A percentile compares a stretch with the other conserved stretches of the same genome.
Conservation (phyloP, 176 grass and related monocot species). For the Triticum urartu region DNA sequence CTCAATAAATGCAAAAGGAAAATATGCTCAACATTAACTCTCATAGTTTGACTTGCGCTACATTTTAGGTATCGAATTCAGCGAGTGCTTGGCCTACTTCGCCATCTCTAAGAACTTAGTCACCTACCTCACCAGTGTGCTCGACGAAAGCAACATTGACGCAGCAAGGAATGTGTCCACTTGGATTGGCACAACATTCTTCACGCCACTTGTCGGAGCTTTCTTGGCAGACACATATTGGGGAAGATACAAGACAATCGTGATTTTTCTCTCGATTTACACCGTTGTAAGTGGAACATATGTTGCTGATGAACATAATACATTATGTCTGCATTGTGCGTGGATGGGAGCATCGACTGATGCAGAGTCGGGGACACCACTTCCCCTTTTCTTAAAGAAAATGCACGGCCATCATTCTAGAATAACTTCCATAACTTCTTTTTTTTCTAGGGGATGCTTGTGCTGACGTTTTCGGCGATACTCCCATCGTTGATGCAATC, state of each 20-base stretch:
- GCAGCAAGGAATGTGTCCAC: constrained; percentile 60
- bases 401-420: no score
- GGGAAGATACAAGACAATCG: constrained; percentile 56
- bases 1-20: background rate
- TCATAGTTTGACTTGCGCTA: background rate
- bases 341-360: background rate
- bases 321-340: background rate
- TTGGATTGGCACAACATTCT: constrained; percentile 65
- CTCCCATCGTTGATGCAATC: background rate
- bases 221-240: constrained; percentile 77
- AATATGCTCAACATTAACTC: background rate
- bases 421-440: no score
- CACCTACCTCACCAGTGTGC: constrained; percentile 53
- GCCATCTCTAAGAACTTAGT: constrained; percentile 62
- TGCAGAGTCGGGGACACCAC: background rate
- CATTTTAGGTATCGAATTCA: constrained; percentile 48
- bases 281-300: constrained; percentile 32
- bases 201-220: constrained; percentile 57
- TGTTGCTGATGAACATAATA: background rate
- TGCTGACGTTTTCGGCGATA: constrained; percentile 32
- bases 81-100: constrained; percentile 55
- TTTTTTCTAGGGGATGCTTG: constrained; percentile 29
- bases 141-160: constrained; percentile 46
- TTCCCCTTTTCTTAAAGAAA: background rate
- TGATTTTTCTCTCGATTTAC: constrained; percentile 42